These are phyloP conservation scores for Bryoglossum gracile DNA, from an alignment of 495 filamentous ascomycete species.

Conservation along the genomic window DNA sequence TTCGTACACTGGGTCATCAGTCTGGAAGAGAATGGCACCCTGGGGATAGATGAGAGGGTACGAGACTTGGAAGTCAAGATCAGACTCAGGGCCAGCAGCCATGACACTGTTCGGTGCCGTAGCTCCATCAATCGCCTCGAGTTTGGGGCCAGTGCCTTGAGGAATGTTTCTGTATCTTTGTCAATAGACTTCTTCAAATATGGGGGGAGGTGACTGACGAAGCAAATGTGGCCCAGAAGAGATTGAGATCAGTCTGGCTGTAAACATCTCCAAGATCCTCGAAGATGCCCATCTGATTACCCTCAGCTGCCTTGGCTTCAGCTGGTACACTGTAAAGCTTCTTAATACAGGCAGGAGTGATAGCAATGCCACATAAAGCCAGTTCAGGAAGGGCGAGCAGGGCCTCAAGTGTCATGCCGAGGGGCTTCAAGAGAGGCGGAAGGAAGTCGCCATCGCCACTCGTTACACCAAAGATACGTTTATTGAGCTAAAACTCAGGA, in stretches of 20 bases:
- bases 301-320: conserved; percentile 14
- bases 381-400: neutral
- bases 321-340: conserved; percentile 21
- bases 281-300: conserved; percentile 29
- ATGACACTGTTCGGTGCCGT: conserved; percentile 18
- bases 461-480: conserved; percentile 6
- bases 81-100: conserved; percentile 4
- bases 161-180: conserved; percentile 35
- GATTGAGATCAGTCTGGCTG: conserved; percentile 49
- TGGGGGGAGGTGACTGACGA: conserved; percentile 18
- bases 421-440: neutral
- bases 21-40: conserved; percentile 12
- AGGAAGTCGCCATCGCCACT: neutral
- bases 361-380: conserved; percentile 8
- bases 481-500: neutral
- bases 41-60: conserved; percentile 20
- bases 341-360: conserved; percentile 26
- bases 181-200: conserved; percentile 32
- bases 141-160: conserved; percentile 35
- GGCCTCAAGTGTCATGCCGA: neutral
- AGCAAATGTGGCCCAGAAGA: conserved; percentile 48
- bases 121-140: conserved; percentile 39
- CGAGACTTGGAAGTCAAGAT: conserved; percentile 14
- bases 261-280: conserved; percentile 32
- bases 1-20: conserved; percentile 21